Evolutionary conservation across 495 filamentous ascomycete species (phyloP), one percentile per base, ranked within the genome.

Genomic region (Penicillium bovifimosum): DNA sequence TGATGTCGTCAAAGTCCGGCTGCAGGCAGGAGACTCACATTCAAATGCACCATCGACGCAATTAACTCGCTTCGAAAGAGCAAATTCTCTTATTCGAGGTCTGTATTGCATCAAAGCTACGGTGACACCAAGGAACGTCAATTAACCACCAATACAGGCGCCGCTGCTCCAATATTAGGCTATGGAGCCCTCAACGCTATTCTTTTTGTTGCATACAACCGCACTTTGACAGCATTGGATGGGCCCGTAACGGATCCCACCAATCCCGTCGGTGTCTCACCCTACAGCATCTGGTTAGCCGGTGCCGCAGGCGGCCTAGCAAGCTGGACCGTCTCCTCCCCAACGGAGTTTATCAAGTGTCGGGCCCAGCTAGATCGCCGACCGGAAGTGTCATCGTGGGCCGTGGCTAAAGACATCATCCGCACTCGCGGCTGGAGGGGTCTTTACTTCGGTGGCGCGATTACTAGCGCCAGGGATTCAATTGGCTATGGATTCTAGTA

Each of bases 401-500:
- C 59, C 3, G 81, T 95, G 38, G 75, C 85, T 1, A 78, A 76
- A 47, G 74, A 82, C 9, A 77, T 90, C 32, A 61, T 84, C 41
- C 75, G 65, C 35, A 65, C 61, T n/a, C 76, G 82, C 33, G 89
- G 90, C 0, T 58, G 87, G 27, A 69, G 74, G 20, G 91, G 88
- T 0, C 61, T 96, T 9, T 96, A 93, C 65, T 74, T 78, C 50
- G 91, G 88, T 24, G 91, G 91, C 27, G 73, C 65, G 5, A 80
- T 96, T 20, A 96, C 91, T 8, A 87, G 85, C 50, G 64, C 90
- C 41, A 75, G 91, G 40, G 91, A 96, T 68, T 83, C 84, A 50
- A 79, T 96, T 51, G 91, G 91, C 16, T 96, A 95, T 66, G 91
- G 91, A 3, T 95, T 95, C 63, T 96, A 96, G 82, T 86, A 79